Evolutionary conservation across 495 filamentous ascomycete species (phyloP), one percentile per base, ranked within the genome.

Genomic region (Talaromyces adpressus): DNA sequence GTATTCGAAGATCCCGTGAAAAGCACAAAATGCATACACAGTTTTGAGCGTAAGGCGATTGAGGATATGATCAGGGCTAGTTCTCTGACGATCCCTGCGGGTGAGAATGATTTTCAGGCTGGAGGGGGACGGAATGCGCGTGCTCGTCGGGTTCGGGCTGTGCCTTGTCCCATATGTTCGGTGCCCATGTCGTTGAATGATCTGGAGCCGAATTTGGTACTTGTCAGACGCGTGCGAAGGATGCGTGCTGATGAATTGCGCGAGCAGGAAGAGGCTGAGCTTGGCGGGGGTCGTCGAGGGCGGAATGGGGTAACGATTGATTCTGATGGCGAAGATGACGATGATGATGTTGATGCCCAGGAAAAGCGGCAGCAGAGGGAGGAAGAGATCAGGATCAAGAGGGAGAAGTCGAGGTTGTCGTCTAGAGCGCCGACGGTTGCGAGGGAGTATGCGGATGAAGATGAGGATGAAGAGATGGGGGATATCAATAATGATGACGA

Each of bases 21-120:
- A n/a, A 91, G 85, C 72, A 82, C 74, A 4, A 88, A 89, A 66
- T 97, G 92, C 77, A 86, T 83, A 8, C 92, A 97, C 71, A 90
- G 83, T 8, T 96, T 96, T 72, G 89, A 97, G 73, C 87, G 84
- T 66, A 67, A 74, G 3, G 90, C 90, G 6, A 91, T 96, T 62
- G 29, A 84, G 39, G 77, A 83, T 14, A 88, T 90, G 75, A 83
- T 95, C 39, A 56, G 67, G 4, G 62, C 66, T 22, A 82, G 76
- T 57, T 70, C 65, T 1, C 58, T 74, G 6, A 69, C 73, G 14
- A 65, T 68, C 0, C 66, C 57, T 2, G 62, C 66, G 0, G 64
- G 70, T 4, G 65, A 62, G 2, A 12, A 30, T 8, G 60, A 62
- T 34, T 62, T 62, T 53, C 60, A 62, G 18, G 60, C 16, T 41